Base-by-base conservation (phyloP, 352 stramenopile genomes). In the Phytophthora ramorum region DNA sequence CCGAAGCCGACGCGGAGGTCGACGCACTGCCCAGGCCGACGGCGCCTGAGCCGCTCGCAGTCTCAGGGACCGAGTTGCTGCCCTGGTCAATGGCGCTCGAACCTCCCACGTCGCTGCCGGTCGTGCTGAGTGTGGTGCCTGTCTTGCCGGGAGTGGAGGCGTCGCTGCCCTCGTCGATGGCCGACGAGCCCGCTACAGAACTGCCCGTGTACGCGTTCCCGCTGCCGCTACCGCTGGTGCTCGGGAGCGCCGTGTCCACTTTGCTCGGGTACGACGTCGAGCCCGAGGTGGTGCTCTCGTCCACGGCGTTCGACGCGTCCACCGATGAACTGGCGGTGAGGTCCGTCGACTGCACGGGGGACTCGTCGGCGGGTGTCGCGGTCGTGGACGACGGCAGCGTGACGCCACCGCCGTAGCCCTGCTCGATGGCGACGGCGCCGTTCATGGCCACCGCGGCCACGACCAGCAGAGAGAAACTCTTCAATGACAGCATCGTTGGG, bases 361-460 rank as follows among this genome's bases (percentile, higher is more conserved):
- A 71, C 43, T 71, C 47, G 48, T 56, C 34, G 0, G 48, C 49
- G 4, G 63, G 56, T 5, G 63, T 47, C 5, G 57, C 48, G 8
- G 50, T 71, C n/a, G 49, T 71, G 41, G 50, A 16, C 16, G 45
- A 50, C 9, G 51, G 51, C 14, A 57, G 32, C 20, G 40, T 63
- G 19, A 66, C 46, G 14, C 64, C 64, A 24, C 64, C 64, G 19
- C 64, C 57, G 28, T 72, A 56, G 46, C 64, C 64, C 58, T 72
- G 64, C 6, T 72, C 64, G 19, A 72, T 37, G 24, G 56, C 57
- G 30, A 32, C 40, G 22, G 45, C 58, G 24, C 57, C 40, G 58
- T 72, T 66, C 57, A 72, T 72, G 58, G 64, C 51, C 35, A 72
- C 45, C 19, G 58, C 64, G 22, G 45, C 58, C 20, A 44, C 58